These are phyloP conservation scores for Diplodia mutila DNA, from an alignment of 2,329 filamentous ascomycete species.

Conservation along the genomic window DNA sequence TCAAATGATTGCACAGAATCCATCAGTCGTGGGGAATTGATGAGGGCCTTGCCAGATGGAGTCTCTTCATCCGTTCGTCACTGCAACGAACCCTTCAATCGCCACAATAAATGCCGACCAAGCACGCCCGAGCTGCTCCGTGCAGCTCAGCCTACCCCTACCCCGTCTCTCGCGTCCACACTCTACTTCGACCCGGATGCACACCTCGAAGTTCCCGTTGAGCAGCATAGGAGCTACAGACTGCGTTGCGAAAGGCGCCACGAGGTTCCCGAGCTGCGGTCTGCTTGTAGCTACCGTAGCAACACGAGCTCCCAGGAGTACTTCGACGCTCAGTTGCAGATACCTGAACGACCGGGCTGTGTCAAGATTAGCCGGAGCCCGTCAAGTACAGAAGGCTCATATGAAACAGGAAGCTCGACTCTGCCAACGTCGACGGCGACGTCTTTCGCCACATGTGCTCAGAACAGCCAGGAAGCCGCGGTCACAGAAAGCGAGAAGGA, in stretches of 20 bases:
- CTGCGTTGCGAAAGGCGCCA: too few relatives aligned
- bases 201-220: background rate
- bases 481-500: background rate
- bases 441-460: conserved; percentile 2
- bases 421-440: background rate
- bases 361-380: background rate
- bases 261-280: background rate
- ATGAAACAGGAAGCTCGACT: background rate
- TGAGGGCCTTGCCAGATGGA: conserved; percentile 9
- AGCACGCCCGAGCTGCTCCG: background rate
- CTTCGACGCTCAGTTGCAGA: background rate
- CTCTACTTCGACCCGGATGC: background rate
- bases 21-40: conserved; percentile 1
- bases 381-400: background rate
- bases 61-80: background rate
- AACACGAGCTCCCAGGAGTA: background rate
- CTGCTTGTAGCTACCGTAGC: background rate
- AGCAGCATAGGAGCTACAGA: background rate
- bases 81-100: background rate
- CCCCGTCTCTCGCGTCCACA: conserved; percentile 7
- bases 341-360: background rate
- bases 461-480: conserved; percentile 2
- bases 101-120: background rate
- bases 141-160: background rate
- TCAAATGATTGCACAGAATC: background rate